A percentile compares a stretch with the other conserved stretches of the same genome.
These are phyloP conservation scores for Pelagomonas calceolata DNA, from an alignment of 108 stramenopile species.

Conservation along the genomic window DNA sequence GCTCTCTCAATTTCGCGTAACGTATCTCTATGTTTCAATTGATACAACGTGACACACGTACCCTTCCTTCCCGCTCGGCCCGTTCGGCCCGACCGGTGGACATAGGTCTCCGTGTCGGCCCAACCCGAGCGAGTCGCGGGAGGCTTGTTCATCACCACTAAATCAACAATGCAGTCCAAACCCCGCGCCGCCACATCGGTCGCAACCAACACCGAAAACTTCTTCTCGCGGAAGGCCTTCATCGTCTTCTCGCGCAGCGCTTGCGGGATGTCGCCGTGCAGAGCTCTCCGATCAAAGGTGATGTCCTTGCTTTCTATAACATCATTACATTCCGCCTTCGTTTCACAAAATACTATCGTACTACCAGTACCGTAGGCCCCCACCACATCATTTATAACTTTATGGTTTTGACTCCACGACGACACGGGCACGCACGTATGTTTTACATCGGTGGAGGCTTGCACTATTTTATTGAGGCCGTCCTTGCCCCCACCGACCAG, in stretches of 20 bases:
- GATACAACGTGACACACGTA: slow-evolving; percentile 84
- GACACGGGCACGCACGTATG: not conserved
- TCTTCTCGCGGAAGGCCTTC: slow-evolving; percentile 77
- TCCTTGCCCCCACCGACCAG: not conserved
- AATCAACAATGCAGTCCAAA: slow-evolving; percentile 94
- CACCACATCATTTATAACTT: not conserved
- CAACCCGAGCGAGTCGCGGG: slow-evolving; percentile 54
- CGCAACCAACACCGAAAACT: slow-evolving; percentile 92
- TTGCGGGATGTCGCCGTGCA: slow-evolving; percentile 98
- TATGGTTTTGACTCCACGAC: not conserved
- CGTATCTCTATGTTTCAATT: slow-evolving; percentile 54
- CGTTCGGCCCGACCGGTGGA: slow-evolving; percentile 94
- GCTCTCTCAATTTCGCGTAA: not conserved
- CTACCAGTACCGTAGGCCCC: not conserved
- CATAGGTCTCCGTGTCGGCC: slow-evolving; percentile 78
- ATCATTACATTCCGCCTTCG: slow-evolving; percentile 82
- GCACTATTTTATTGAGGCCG: not conserved
- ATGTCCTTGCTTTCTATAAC: slow-evolving; percentile 73
- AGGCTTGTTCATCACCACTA: slow-evolving; percentile 86
- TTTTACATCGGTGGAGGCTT: not conserved
- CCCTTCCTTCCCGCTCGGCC: slow-evolving; percentile 94
- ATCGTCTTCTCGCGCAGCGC: slow-evolving; percentile 93
- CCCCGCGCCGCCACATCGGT: slow-evolving; percentile 99
- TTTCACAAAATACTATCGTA: slow-evolving; percentile 87
- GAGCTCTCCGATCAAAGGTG: slow-evolving; percentile 59